Evolutionary conservation across 106 monocot species (phyloP).

Genomic region (Chionographis japonica): DNA sequence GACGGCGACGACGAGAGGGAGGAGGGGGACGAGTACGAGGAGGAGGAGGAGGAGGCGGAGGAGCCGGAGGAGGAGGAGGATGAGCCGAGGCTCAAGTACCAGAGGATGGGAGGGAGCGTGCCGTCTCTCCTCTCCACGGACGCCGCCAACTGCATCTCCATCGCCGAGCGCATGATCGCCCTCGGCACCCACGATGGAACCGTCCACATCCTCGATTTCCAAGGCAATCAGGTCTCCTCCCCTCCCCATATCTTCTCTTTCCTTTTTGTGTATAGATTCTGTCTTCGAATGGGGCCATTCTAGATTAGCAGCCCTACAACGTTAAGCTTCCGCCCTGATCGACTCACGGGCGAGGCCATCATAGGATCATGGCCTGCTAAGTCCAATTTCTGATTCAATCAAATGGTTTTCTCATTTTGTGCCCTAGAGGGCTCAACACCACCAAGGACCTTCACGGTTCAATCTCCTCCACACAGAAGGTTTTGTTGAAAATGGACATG

Average conservation of each 20-base stretch:
- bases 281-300: too few relatives aligned
- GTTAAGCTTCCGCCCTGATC: too few relatives aligned
- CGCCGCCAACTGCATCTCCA: slow-evolving; percentile 66
- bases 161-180: slow-evolving; percentile 94
- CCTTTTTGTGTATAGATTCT: background rate
- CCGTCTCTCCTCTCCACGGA: slow-evolving; percentile 75
- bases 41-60: slow-evolving; percentile 36
- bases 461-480: too few relatives aligned
- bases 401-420: too few relatives aligned
- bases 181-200: slow-evolving; percentile 89
- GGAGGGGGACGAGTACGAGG: slow-evolving; percentile 62
- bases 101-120: slow-evolving; percentile 92
- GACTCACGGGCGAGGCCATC: too few relatives aligned
- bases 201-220: slow-evolving; percentile 96
- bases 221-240: slow-evolving; percentile 79
- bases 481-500: too few relatives aligned
- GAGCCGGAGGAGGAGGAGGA: slow-evolving; percentile 67
- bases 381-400: too few relatives aligned
- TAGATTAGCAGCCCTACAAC: too few relatives aligned
- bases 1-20: slow-evolving; percentile 58
- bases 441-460: too few relatives aligned
- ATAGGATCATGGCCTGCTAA: too few relatives aligned
- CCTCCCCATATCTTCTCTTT: background rate
- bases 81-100: slow-evolving; percentile 96
- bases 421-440: too few relatives aligned